Base-by-base conservation (phyloP, 2,329 filamentous ascomycete genomes). In the Aureobasidium sp. region DNA sequence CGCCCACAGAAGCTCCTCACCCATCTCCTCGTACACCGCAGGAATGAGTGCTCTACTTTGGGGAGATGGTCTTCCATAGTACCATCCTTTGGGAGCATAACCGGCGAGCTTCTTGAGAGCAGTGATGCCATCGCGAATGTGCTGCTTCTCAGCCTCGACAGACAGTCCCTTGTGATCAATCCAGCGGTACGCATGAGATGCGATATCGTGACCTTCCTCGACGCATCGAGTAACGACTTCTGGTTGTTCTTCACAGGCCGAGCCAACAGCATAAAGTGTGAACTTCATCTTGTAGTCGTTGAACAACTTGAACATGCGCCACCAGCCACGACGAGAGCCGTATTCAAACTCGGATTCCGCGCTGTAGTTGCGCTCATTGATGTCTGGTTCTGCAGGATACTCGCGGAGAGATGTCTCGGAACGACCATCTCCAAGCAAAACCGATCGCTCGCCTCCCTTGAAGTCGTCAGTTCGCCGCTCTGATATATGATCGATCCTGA, bases 311-410 rank as follows among this genome's bases (percentile, higher is more conserved):
- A 81, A 79, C 1, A 81, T 69, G 3, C 79, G 72, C 80, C 80
- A 82, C 68, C 78, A 78, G 3, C 79, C 80, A 0, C 74, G 74
- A 2, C 80, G 75, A 25, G 75, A 75, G 37, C 80, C 79, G 65
- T 82, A 82, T 61, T 82, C 79, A 64, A 79, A 83, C 64, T 82
- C 79, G 31, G 67, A 66, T 69, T 82, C 80, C 56, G 74, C 74
- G 64, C 78, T 81, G 65, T 76, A 72, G 52, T 73, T 75, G 53
- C 79, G 75, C 65, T 62, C 60, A 2, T 56, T 55, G 60, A 62
- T 36, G 7, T 37, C 51, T 7, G 45, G 58, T 5, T n/a, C 31
- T 36, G 22, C 60, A 22, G 58, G 47, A 20, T 22, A 76, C 64
- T 81, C 76, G 58, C 73, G 72, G 11, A 76, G 70, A 57, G 71